Percentiles rank a stretch among this genome's conserved stretches.
Conservation (phyloP, 2,329 filamentous ascomycete species). For the Aspergillus brasiliensis region DNA sequence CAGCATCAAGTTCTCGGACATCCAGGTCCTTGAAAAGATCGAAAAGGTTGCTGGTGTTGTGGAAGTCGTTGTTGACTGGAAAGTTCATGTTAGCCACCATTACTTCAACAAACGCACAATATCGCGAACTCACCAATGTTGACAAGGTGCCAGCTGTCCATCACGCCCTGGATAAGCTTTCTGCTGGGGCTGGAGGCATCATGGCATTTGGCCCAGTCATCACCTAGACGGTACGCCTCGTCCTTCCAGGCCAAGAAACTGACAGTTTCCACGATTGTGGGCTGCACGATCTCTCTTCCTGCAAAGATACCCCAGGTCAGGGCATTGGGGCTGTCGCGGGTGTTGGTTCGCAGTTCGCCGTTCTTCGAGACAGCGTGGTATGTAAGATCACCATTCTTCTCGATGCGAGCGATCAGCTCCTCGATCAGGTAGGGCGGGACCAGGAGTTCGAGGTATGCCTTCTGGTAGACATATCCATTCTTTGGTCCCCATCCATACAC, state of each 20-base stretch:
- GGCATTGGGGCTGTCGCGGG: conserved; percentile 85
- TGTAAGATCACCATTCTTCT: conserved; percentile 77
- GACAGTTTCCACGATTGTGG: conserved; percentile 97
- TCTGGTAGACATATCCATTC: conserved; percentile 97
- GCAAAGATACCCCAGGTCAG: conserved; percentile 99
- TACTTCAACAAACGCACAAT: conserved; percentile 3
- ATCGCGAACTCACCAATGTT: conserved; percentile 76
- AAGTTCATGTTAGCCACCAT: conserved; percentile 24
- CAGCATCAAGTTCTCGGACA: conserved; percentile 40
- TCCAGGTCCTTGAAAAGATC: conserved; percentile 76
- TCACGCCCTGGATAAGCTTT: conserved; percentile 75
- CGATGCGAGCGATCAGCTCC: conserved; percentile 76
- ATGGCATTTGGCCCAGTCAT: conserved; percentile 93
- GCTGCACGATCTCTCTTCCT: conserved; percentile 98
- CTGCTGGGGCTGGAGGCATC: conserved; percentile 74
- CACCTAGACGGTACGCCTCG: conserved; percentile 88
- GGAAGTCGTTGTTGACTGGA: conserved; percentile 95
- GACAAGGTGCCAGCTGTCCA: conserved; percentile 89
- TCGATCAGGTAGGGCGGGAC: conserved; percentile 77
- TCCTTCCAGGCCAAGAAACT: conserved; percentile 99
- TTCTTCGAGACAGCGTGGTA: conserved; percentile 91
- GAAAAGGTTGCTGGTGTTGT: conserved; percentile 78
- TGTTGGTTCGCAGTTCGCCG: conserved; percentile 81
- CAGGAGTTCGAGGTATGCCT: conserved; percentile 91
- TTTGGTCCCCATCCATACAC: conserved; percentile 91